Evolutionary conservation across 805 yeast species (phyloP).

Genomic region (Metschnikowia proteae): DNA sequence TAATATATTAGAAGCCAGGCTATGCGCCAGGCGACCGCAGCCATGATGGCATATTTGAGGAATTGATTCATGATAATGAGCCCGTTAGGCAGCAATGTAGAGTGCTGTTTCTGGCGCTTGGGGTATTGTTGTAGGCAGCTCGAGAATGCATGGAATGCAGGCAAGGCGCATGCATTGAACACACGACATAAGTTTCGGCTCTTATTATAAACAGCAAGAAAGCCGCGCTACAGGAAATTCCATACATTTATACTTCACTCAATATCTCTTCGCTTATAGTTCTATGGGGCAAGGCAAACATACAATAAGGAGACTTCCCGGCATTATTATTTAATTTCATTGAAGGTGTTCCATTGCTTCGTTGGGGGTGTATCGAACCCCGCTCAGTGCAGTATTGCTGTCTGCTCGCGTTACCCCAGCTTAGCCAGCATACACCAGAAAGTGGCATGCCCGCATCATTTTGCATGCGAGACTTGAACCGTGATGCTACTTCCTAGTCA

Average conservation of each 20-base stretch:
- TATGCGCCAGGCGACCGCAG: conserved; percentile 23
- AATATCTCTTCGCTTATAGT: too few relatives aligned
- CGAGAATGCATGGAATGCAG: conserved; percentile 3
- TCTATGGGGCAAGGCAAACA: too few relatives aligned
- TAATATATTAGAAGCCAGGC: conserved; percentile 31
- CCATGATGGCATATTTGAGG: conserved; percentile 6
- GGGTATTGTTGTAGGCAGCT: neutral
- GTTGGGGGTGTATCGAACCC: neutral
- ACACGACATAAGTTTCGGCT: conserved; percentile 1
- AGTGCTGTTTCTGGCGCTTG: neutral
- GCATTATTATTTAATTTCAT: too few relatives aligned
- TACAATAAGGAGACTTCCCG: too few relatives aligned
- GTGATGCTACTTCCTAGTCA: too few relatives aligned
- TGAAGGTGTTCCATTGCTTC: neutral
- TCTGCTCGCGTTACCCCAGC: conserved; percentile 3
- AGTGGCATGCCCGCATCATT: neutral
- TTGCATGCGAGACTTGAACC: too few relatives aligned
- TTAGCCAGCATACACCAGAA: neutral
- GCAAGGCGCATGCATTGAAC: neutral
- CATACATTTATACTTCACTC: neutral
- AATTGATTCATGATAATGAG: conserved; percentile 4
- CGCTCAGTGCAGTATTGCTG: conserved; percentile 3
- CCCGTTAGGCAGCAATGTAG: neutral
- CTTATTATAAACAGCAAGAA: conserved; percentile 1
- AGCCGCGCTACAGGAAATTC: conserved; percentile 4